A percentile compares a stretch with the other conserved stretches of the same genome.
These are phyloP conservation scores for Fraxinus albicans DNA, from an alignment of 305 asterid genomes.

Conservation along the genomic window DNA sequence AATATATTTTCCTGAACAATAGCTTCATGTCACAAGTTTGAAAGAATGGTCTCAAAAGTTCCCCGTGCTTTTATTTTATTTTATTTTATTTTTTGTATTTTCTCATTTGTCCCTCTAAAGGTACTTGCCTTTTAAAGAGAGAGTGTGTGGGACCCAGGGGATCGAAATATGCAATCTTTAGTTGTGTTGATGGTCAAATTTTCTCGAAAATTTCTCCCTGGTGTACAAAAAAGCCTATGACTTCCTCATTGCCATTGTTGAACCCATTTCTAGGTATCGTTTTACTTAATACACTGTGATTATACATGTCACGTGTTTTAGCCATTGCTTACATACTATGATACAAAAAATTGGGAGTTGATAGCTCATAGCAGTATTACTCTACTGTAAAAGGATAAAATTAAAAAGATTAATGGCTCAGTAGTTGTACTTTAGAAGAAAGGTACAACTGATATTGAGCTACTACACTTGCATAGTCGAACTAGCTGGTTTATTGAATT, in stretches of 20 bases:
- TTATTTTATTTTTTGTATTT: too few relatives aligned
- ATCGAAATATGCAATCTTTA: too few relatives aligned
- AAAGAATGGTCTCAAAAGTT: background rate
- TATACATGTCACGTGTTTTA: background rate
- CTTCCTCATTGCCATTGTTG: constrained; percentile 90
- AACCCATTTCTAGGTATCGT: constrained; percentile 79
- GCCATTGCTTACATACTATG: background rate
- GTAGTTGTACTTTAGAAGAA: background rate
- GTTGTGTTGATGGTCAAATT: constrained; percentile 74
- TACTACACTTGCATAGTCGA: background rate
- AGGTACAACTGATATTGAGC: background rate
- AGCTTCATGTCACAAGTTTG: constrained; percentile 4
- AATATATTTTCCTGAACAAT: background rate
- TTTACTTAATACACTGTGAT: background rate
- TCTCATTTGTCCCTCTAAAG: too few relatives aligned
- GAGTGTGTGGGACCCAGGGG: too few relatives aligned
- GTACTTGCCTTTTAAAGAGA: too few relatives aligned
- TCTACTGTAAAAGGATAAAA: background rate
- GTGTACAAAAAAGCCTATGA: constrained; percentile 77
- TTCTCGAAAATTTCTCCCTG: constrained; percentile 78
- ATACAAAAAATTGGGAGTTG: background rate
- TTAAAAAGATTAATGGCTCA: too few relatives aligned
- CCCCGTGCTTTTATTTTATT: background rate
- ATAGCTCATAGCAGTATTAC: background rate
- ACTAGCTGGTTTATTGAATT: background rate